phyloP scores from a whole-genome alignment of 176 grass and related monocot genomes.

The Thalia dealbata region DNA sequence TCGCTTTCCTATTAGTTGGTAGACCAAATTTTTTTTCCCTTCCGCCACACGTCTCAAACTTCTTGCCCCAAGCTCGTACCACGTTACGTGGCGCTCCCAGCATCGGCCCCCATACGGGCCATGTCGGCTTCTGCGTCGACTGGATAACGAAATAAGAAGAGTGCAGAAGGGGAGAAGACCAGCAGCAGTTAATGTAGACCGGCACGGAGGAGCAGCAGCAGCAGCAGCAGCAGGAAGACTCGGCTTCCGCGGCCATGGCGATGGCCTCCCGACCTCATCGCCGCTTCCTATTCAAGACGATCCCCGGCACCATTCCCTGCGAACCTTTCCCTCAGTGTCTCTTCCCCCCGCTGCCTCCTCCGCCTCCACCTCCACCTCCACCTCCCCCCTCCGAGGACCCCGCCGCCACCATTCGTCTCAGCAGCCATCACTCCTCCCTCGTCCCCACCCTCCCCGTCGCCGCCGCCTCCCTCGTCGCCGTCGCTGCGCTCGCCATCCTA shows the following conservation, averaged over 20 bases:
- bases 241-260: not conserved
- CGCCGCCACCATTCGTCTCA: slow-evolving; percentile 1
- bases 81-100: too few species aligned
- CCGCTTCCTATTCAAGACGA: not conserved
- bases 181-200: too few species aligned
- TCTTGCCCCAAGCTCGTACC: too few species aligned
- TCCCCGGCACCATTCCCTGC: not conserved
- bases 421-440: not conserved
- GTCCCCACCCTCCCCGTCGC: not conserved
- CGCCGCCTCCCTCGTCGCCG: not conserved
- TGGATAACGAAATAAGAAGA: too few species aligned
- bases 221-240: not conserved
- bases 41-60: too few species aligned
- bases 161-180: too few species aligned
- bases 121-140: too few species aligned
- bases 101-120: too few species aligned
- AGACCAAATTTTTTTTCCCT: too few species aligned
- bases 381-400: not conserved
- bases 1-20: not conserved
- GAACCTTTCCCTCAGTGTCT: not conserved
- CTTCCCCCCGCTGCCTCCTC: not conserved
- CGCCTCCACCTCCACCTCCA: not conserved
- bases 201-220: not conserved
- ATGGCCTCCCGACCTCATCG: not conserved
- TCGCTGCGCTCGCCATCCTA: not conserved